Conservation (phyloP, 495 filamentous ascomycete genomes). For the Trichodelitschia bisporula region DNA sequence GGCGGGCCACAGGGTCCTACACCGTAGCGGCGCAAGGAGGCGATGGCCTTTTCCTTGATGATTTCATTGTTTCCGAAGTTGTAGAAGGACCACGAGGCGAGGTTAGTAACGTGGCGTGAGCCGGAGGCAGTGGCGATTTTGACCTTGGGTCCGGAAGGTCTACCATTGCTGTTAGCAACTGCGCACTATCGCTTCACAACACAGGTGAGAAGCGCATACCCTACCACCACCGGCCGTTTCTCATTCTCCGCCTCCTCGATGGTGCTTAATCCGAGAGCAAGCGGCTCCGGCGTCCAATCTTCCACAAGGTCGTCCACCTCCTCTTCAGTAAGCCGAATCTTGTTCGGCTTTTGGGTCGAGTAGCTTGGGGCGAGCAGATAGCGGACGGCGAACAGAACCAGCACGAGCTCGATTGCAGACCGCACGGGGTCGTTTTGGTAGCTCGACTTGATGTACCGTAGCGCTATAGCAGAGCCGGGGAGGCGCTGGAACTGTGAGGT, state of each 20-base stretch:
- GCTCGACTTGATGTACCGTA: conserved; percentile 84
- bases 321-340: conserved; percentile 73
- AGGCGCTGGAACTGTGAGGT: conserved; percentile 66
- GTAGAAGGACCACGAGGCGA: conserved; percentile 89
- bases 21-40: conserved; percentile 80
- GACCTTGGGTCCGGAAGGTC: conserved; percentile 65
- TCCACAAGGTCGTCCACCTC: conserved; percentile 95
- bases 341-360: conserved; percentile 62
- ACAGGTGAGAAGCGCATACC: conserved; percentile 26
- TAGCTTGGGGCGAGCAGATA: conserved; percentile 84
- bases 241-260: conserved; percentile 67
- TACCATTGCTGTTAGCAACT: too few species aligned
- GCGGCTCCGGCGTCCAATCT: conserved; percentile 87
- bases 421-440: conserved; percentile 95
- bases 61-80: conserved; percentile 82
- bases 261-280: conserved; percentile 44
- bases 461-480: conserved; percentile 78
- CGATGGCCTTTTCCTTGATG: conserved; percentile 82
- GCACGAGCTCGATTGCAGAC: conserved; percentile 75
- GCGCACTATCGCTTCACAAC: conserved; percentile 1
- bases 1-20: conserved; percentile 92
- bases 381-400: conserved; percentile 85
- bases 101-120: conserved; percentile 74
- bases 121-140: conserved; percentile 76
- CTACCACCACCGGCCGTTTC: conserved; percentile 63